Conservation (phyloP, 2,329 filamentous ascomycete genomes). For the Purpureocillium lavendulum region DNA sequence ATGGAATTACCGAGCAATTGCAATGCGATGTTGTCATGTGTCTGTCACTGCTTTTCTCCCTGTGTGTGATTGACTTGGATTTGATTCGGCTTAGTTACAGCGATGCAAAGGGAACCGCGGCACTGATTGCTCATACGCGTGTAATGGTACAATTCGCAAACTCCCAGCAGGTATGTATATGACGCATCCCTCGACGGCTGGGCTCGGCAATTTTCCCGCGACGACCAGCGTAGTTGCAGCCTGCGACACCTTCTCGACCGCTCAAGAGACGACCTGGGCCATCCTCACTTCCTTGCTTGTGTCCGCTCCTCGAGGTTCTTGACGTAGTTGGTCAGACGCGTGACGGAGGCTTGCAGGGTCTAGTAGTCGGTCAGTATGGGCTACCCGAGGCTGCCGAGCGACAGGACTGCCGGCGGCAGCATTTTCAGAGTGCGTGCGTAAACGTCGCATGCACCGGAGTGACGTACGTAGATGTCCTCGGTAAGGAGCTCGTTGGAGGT, state of each 20-base stretch:
- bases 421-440: too few species aligned
- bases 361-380: slow-evolving; percentile 23
- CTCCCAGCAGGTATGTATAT: slow-evolving; percentile 1
- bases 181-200: neutral
- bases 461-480: slow-evolving; percentile 90
- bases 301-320: slow-evolving; percentile 74
- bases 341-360: slow-evolving; percentile 82
- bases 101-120: too few species aligned
- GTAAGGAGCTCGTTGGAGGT: slow-evolving; percentile 86
- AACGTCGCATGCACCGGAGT: too few species aligned
- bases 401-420: too few species aligned
- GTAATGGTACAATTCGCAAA: neutral
- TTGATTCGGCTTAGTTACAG: neutral
- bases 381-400: too few species aligned
- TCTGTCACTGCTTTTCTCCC: too few species aligned
- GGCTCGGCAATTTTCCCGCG: slow-evolving; percentile 8
- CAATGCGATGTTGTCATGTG: too few species aligned
- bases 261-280: too few species aligned
- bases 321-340: slow-evolving; percentile 78
- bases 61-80: too few species aligned
- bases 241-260: too few species aligned
- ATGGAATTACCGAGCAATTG: slow-evolving; percentile 13
- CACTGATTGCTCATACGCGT: too few species aligned
- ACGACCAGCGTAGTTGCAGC: too few species aligned
- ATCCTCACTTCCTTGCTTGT: slow-evolving; percentile 57